Conservation (phyloP, 2,329 filamentous ascomycete species). For the Emergomyces africanus region DNA sequence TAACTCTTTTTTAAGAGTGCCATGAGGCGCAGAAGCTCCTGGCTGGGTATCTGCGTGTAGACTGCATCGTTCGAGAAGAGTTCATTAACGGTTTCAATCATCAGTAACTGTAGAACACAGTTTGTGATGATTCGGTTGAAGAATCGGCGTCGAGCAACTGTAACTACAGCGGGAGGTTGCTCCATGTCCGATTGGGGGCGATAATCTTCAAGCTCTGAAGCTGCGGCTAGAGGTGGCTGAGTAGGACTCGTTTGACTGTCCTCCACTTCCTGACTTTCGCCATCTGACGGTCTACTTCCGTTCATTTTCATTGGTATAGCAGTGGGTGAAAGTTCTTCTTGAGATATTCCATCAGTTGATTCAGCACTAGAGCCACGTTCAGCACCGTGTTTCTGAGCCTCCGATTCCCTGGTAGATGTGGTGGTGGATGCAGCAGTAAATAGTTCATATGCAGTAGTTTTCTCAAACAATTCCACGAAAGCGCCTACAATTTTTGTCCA, state of each 20-base stretch:
- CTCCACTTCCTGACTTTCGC: conserved; percentile 16
- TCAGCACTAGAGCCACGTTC: conserved; percentile 14
- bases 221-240: conserved; percentile 15
- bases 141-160: conserved; percentile 80
- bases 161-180: conserved; percentile 83
- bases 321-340: conserved; percentile 12
- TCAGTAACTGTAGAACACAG: conserved; percentile 91
- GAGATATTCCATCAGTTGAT: conserved; percentile 11
- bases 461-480: conserved; percentile 90
- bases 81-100: conserved; percentile 99
- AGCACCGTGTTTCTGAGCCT: conserved; percentile 16
- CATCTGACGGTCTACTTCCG: conserved; percentile 18
- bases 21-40: conserved; percentile 86
- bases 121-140: conserved; percentile 99
- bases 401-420: conserved; percentile 23
- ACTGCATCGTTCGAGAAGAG: conserved; percentile 96
- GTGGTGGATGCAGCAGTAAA: conserved; percentile 67
- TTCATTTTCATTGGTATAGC: conserved; percentile 16
- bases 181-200: conserved; percentile 63
- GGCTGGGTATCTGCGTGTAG: conserved; percentile 82
- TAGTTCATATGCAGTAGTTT: conserved; percentile 86
- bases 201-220: conserved; percentile 66
- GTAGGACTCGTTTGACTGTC: conserved; percentile 18
- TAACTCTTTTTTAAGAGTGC: conserved; percentile 88
- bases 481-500: conserved; percentile 92